Evolutionary conservation across 2,329 filamentous ascomycete genomes (phyloP).

Genomic region (Aspergillus intermedius): DNA sequence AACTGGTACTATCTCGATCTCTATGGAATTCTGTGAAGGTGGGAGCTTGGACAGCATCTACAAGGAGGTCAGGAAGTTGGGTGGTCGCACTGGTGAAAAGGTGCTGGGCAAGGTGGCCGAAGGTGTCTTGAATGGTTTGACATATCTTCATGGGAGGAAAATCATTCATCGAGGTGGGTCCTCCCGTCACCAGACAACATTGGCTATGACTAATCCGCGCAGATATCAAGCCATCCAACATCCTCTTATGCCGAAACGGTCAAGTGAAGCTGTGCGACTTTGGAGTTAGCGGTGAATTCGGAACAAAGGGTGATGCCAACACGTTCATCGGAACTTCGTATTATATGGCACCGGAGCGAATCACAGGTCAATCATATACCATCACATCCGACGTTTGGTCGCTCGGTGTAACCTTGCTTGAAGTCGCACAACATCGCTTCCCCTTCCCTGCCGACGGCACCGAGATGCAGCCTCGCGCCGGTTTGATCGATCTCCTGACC

Average conservation of each 20-base stretch:
- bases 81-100: slow-evolving; percentile 91
- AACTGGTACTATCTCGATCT: slow-evolving; percentile 95
- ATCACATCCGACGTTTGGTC: slow-evolving; percentile 99
- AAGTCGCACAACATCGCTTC: slow-evolving; percentile 98
- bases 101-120: slow-evolving; percentile 95
- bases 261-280: slow-evolving; percentile 98
- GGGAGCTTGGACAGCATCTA: slow-evolving; percentile 96
- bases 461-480: slow-evolving; percentile 87
- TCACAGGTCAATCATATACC: slow-evolving; percentile 95
- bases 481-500: slow-evolving; percentile 88
- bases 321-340: slow-evolving; percentile 98
- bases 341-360: slow-evolving; percentile 98
- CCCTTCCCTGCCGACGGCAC: slow-evolving; percentile 96
- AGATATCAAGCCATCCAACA: slow-evolving; percentile 98
- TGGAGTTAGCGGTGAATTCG: slow-evolving; percentile 94
- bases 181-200: not conserved
- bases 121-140: slow-evolving; percentile 85
- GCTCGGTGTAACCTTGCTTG: slow-evolving; percentile 89
- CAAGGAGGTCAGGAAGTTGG: slow-evolving; percentile 91
- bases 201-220: slow-evolving; percentile 8
- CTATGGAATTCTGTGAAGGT: slow-evolving; percentile 98
- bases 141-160: slow-evolving; percentile 88
- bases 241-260: slow-evolving; percentile 82
- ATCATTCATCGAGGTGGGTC: slow-evolving; percentile 77
- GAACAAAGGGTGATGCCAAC: slow-evolving; percentile 96